Evolutionary conservation across 257 asterid genomes (phyloP), one percentile per base, ranked within the genome.

Genomic region (Plantago ovata): DNA sequence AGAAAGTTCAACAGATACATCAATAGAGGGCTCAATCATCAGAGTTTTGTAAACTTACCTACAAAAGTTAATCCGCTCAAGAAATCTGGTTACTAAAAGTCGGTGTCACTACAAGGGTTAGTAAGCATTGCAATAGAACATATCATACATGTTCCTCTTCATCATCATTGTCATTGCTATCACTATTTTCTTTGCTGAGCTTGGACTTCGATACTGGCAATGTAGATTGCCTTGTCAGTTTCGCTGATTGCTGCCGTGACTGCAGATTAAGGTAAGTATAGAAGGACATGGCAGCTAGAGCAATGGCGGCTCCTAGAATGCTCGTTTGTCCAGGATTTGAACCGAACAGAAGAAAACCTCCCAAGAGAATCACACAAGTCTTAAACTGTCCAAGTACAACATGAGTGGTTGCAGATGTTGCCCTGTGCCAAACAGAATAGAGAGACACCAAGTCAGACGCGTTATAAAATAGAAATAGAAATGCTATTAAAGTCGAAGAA

Each of bases 381-480:
- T 93, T 93, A 79, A 93, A 93, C 82, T 89, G 99, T 64, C 97
- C 99, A 3, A 93, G 96, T 43, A 93, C 97, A 13, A 74, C 99
- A 28, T 89, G 99, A 21, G 97, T 89, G 33, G 97, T 93, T 41
- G 99, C 97, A 74, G 96, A 93, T 41, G 99, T 89, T 32, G 85
- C 96, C 81, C 99, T 93, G 62, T 20, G 18, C 56, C 59, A 9
- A 21, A 22, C 19, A 44, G 45, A 44, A 60, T 4, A 13, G 22
- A 59, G 44, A 7, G 38, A 44, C 18, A 51, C 14, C 10, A 43
- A 13, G 22, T 11, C 36, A 28, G 36, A 28, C 36, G 7, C 36
- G 36, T 8, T 28, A 28, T 28, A 28, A 28, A 28, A 28, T 28
- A 28, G 7, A 28, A 28, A 28, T n/a, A n/a, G n/a, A n/a, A n/a